A percentile compares a stretch with the other conserved stretches of the same genome.
Conservation (phyloP, 2,329 filamentous ascomycete species). For the Raffaelea deltoideospora region DNA sequence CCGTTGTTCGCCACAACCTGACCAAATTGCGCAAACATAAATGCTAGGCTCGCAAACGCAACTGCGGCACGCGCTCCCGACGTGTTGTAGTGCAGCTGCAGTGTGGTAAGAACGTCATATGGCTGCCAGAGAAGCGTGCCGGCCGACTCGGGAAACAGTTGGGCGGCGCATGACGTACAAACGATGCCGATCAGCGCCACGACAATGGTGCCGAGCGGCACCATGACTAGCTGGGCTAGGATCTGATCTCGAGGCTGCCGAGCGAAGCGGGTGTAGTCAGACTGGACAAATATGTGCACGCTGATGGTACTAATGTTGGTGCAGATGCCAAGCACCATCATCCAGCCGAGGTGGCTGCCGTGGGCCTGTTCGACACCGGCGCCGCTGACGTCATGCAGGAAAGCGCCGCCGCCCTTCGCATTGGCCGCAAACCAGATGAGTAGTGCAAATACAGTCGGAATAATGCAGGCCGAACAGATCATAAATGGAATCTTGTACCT, state of each 20-base stretch:
- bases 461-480: slow-evolving; percentile 16
- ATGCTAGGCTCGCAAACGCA: slow-evolving; percentile 28
- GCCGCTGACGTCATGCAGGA: slow-evolving; percentile 8
- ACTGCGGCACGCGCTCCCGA: slow-evolving; percentile 22
- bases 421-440: slow-evolving; percentile 20
- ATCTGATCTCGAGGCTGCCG: slow-evolving; percentile 22
- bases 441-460: slow-evolving; percentile 15
- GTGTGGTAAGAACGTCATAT: slow-evolving; percentile 19
- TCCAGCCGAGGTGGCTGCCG: slow-evolving; percentile 17
- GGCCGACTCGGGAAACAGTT: slow-evolving; percentile 14
- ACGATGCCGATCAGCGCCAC: slow-evolving; percentile 23
- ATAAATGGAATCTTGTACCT: slow-evolving; percentile 18
- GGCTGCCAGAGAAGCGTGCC: slow-evolving; percentile 25
- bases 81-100: slow-evolving; percentile 16
- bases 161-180: slow-evolving; percentile 12
- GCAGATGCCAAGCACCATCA: slow-evolving; percentile 21
- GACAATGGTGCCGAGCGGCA: slow-evolving; percentile 22
- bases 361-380: slow-evolving; percentile 2
- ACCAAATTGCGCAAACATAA: slow-evolving; percentile 29
- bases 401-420: slow-evolving; percentile 16
- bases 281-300: slow-evolving; percentile 27
- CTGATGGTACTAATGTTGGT: slow-evolving; percentile 26
- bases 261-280: slow-evolving; percentile 28
- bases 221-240: slow-evolving; percentile 22
- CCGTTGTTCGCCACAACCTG: slow-evolving; percentile 31